A percentile compares a stretch with the other conserved stretches of the same genome.
Conservation (phyloP, 2,329 filamentous ascomycete species). For the Botryosphaeria agaves region DNA sequence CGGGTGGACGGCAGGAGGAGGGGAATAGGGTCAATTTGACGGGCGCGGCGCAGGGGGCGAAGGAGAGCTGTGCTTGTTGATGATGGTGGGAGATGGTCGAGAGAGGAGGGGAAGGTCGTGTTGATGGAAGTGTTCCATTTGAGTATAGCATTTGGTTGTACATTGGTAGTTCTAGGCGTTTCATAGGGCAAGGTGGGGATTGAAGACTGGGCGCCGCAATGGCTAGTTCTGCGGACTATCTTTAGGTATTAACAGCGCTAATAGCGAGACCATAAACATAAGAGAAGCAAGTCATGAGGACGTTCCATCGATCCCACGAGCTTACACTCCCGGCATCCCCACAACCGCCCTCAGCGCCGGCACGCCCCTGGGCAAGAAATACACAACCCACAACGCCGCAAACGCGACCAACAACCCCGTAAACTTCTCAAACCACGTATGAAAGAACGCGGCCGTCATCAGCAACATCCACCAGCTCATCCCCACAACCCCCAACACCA, state of each 20-base stretch:
- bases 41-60: conserved; percentile 50
- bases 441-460: conserved; percentile 97
- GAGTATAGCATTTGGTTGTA: too few species aligned
- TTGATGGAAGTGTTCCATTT: too few species aligned
- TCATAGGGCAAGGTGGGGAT: too few species aligned
- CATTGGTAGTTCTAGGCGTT: too few species aligned
- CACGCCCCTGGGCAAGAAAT: conserved; percentile 28
- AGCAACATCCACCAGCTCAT: conserved; percentile 89
- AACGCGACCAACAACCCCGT: conserved; percentile 32
- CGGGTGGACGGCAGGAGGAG: conserved; percentile 32
- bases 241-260: too few species aligned
- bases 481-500: conserved; percentile 39
- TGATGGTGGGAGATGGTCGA: too few species aligned
- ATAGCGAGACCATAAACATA: too few species aligned
- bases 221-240: too few species aligned
- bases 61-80: conserved; percentile 85
- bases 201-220: too few species aligned
- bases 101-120: too few species aligned
- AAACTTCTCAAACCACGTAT: conserved; percentile 93
- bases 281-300: too few species aligned
- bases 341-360: conserved; percentile 23
- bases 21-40: conserved; percentile 66
- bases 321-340: conserved; percentile 28
- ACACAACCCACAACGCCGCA: conserved; percentile 24
- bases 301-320: too few species aligned